A percentile compares a stretch with the other conserved stretches of the same genome.
These are phyloP conservation scores for Rosa rugosa DNA, from an alignment of 306 rosid species.

Conservation along the genomic window DNA sequence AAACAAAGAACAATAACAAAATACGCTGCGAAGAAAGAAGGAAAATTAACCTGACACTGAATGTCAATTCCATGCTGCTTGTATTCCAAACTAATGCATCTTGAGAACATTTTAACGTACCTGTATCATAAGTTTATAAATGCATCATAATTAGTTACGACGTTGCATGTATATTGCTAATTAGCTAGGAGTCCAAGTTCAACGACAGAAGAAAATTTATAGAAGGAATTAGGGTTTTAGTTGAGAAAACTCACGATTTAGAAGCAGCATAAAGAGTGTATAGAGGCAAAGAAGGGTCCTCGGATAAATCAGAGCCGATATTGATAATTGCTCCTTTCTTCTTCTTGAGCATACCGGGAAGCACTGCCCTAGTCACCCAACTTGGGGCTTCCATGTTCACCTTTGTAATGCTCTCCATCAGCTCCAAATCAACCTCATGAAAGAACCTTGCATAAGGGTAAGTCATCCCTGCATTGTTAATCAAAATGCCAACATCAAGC, in stretches of 20 bases:
- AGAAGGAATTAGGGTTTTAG: not conserved
- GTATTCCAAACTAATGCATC: slow-evolving; percentile 14
- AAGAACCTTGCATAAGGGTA: slow-evolving; percentile 38
- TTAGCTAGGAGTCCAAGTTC: not conserved
- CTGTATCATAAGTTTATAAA: not conserved
- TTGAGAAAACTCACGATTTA: slow-evolving; percentile 37
- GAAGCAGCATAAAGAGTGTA: slow-evolving; percentile 45
- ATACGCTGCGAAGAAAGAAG: not conserved
- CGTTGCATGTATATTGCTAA: no score
- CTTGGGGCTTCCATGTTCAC: slow-evolving; percentile 45
- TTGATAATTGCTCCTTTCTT: slow-evolving; percentile 49
- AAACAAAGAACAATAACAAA: not conserved
- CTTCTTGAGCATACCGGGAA: slow-evolving; percentile 45
- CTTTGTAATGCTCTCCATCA: slow-evolving; percentile 20
- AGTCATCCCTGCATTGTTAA: slow-evolving; percentile 49
- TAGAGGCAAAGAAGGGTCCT: slow-evolving; percentile 45
- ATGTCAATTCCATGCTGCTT: slow-evolving; percentile 20
- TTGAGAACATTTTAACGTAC: slow-evolving; percentile 12
- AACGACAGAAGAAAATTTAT: not conserved
- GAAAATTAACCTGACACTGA: slow-evolving; percentile 20
- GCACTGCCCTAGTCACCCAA: slow-evolving; percentile 43
- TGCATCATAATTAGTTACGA: no score
- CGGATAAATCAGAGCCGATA: slow-evolving; percentile 44
- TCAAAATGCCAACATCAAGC: slow-evolving; percentile 31
- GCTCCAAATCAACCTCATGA: slow-evolving; percentile 37